phyloP scores from a whole-genome alignment of 1,284 basidiomycete genomes.

The Irpex rosettiformis region DNA sequence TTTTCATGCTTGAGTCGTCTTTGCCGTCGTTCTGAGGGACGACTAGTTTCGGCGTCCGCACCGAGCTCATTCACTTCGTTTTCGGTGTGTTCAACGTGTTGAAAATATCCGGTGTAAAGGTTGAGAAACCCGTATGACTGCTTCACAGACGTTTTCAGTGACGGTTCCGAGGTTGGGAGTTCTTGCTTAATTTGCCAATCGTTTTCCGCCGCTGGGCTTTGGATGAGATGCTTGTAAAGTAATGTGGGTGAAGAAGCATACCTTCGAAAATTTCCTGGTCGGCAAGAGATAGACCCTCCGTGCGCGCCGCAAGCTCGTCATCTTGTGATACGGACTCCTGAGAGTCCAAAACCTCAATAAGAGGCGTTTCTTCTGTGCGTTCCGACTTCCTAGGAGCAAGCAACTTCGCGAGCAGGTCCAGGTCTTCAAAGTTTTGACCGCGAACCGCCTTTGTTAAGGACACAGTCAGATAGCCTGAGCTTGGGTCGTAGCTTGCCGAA shows the following conservation, averaged over 20 bases:
- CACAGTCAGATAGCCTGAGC: conserved; percentile 66
- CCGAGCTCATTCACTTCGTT: conserved; percentile 81
- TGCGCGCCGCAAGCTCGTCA: conserved; percentile 39
- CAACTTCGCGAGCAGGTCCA: conserved; percentile 73
- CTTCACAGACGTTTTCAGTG: conserved; percentile 38
- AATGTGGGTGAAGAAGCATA: conserved; percentile 24
- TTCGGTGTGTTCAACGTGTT: conserved; percentile 62
- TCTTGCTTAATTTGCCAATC: conserved; percentile 75
- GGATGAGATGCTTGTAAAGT: conserved; percentile 3
- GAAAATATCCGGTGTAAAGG: conserved; percentile 69
- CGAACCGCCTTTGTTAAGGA: conserved; percentile 62
- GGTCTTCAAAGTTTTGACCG: conserved; percentile 66
- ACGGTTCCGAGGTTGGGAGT: conserved; percentile 35
- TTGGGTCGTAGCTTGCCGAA: conserved; percentile 64
- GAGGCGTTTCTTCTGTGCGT: conserved; percentile 33
- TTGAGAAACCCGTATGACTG: conserved; percentile 72
- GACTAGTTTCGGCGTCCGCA: conserved; percentile 52
- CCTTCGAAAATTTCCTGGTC: conserved; percentile 60
- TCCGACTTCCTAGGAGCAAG: conserved; percentile 58
- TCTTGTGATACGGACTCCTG: conserved; percentile 32
- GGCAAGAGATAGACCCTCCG: conserved; percentile 44
- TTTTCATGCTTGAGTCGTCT: conserved; percentile 58
- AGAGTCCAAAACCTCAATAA: conserved; percentile 63
- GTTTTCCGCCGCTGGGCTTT: conserved; percentile 57
- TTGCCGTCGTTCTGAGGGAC: conserved; percentile 41